Evolutionary conservation across 179 eudicot species (phyloP).

Genomic region (Dionaea muscipula): DNA sequence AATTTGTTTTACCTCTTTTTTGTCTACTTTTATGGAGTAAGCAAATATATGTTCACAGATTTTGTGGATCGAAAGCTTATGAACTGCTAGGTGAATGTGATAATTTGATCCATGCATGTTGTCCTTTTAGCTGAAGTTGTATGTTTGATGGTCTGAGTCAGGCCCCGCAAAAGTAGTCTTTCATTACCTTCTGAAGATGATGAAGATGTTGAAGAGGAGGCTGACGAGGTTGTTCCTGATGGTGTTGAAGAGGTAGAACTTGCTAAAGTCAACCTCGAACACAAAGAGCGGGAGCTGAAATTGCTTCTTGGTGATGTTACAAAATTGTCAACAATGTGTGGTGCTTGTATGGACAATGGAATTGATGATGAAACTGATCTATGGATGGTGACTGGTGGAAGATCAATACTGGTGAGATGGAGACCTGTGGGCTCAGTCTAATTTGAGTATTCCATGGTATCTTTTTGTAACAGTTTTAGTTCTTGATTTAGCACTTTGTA

Average conservation of each 20-base stretch:
- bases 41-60: too few species aligned
- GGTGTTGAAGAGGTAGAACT: conserved; percentile 99
- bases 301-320: conserved; percentile 68
- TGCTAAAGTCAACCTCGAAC: conserved; percentile 77
- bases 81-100: too few species aligned
- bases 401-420: conserved; percentile 56
- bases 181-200: conserved; percentile 76
- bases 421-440: background rate
- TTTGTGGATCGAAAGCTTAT: too few species aligned
- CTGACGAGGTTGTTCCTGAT: conserved; percentile 98
- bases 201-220: conserved; percentile 93
- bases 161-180: conserved; percentile 84
- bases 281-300: conserved; percentile 63
- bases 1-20: too few species aligned
- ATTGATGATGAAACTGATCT: conserved; percentile 50
- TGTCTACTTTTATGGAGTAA: too few species aligned
- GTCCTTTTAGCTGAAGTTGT: too few species aligned
- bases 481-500: too few species aligned
- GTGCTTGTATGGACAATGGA: conserved; percentile 38
- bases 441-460: background rate
- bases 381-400: conserved; percentile 79
- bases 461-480: too few species aligned
- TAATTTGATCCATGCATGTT: too few species aligned
- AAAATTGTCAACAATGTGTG: conserved; percentile 42
- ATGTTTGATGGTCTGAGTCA: conserved; percentile 21